phyloP scores from a whole-genome alignment of 768 basidiomycete genomes.

The Mycena alexandri region DNA sequence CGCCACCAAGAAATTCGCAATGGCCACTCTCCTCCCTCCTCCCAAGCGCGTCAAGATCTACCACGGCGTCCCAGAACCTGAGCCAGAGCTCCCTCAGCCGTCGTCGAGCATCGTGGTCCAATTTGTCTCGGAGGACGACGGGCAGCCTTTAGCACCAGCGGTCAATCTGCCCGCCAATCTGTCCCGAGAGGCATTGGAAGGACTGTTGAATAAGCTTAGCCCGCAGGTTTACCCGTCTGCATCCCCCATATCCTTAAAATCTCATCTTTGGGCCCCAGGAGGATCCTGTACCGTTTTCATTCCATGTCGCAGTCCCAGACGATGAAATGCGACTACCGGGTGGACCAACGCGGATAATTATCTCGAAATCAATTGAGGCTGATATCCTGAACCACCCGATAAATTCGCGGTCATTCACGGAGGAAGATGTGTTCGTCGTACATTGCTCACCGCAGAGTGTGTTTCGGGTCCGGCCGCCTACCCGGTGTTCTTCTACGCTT shows the following conservation, averaged over 20 bases:
- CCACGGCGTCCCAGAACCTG: conserved; percentile 78
- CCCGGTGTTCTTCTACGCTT: conserved; percentile 92
- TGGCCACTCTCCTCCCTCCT: conserved; percentile 90
- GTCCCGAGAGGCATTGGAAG: conserved; percentile 84
- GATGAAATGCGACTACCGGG: conserved; percentile 60
- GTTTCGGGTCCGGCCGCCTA: conserved; percentile 93
- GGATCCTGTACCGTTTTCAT: conserved; percentile 92
- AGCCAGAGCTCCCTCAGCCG: conserved; percentile 58
- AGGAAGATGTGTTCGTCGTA: conserved; percentile 90
- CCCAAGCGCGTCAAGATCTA: conserved; percentile 90
- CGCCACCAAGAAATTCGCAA: conserved; percentile 42
- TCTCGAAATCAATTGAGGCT: conserved; percentile 85
- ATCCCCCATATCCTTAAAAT: conserved; percentile 20
- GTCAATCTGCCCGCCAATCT: conserved; percentile 92
- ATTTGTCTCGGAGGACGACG: conserved; percentile 93
- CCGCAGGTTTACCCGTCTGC: conserved; percentile 66
- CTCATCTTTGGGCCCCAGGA: conserved; percentile 58
- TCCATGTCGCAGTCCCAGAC: conserved; percentile 84
- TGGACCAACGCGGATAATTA: conserved; percentile 81
- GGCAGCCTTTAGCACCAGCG: conserved; percentile 82
- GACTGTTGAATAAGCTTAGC: conserved; percentile 89
- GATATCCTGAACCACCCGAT: conserved; percentile 81
- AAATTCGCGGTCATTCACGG: conserved; percentile 74
- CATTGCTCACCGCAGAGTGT: conserved; percentile 96
- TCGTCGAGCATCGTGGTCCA: conserved; percentile 88